Evolutionary conservation across 495 filamentous ascomycete species (phyloP).

Genomic region (Umbilicaria muhlenbergii): DNA sequence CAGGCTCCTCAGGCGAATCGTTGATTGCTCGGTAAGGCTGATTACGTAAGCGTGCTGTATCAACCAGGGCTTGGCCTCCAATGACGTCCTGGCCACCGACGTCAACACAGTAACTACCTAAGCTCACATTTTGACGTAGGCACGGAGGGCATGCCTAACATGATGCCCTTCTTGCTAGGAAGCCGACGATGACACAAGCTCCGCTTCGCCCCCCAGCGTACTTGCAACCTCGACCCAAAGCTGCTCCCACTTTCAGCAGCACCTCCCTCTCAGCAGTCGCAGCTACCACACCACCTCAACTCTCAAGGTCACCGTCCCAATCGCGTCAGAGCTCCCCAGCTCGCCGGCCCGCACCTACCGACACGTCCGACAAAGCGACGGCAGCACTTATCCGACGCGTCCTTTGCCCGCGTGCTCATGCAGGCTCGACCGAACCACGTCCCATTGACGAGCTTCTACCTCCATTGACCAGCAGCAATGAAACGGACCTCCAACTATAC

Average conservation of each 20-base stretch:
- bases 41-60: too few relatives aligned
- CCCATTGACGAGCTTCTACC: slow-evolving; percentile 70
- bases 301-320: slow-evolving; percentile 21
- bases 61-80: too few relatives aligned
- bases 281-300: slow-evolving; percentile 15
- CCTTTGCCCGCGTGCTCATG: slow-evolving; percentile 40
- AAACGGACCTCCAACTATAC: slow-evolving; percentile 83
- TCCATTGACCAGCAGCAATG: slow-evolving; percentile 82
- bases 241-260: slow-evolving; percentile 23
- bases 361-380: slow-evolving; percentile 41
- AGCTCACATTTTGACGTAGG: too few relatives aligned
- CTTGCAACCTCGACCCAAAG: slow-evolving; percentile 35
- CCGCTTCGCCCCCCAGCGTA: slow-evolving; percentile 23
- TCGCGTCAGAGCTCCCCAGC: slow-evolving; percentile 16
- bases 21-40: too few relatives aligned
- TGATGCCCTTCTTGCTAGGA: too few relatives aligned
- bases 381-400: slow-evolving; percentile 45
- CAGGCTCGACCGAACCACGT: slow-evolving; percentile 25
- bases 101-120: too few relatives aligned
- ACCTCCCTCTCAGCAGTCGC: slow-evolving; percentile 23
- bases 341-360: slow-evolving; percentile 18
- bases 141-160: too few relatives aligned
- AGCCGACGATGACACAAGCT: slow-evolving; percentile 12
- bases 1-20: too few relatives aligned
- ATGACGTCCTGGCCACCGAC: too few relatives aligned